Percentiles rank a stretch among this genome's conserved stretches.
These are phyloP conservation scores for Sedum album DNA, from an alignment of 164 flowering plant species.

Conservation along the genomic window DNA sequence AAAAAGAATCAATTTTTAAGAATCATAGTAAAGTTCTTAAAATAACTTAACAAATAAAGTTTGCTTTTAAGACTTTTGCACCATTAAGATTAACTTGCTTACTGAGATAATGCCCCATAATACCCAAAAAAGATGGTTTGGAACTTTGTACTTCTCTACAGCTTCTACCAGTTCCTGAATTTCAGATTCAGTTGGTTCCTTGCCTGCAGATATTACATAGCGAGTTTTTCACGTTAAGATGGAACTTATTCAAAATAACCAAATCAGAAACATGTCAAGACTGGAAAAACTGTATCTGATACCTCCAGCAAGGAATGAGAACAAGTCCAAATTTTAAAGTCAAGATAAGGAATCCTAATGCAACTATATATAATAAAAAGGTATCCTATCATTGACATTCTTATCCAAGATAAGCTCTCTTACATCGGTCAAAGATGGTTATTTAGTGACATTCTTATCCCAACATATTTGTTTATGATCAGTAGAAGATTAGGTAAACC, in stretches of 20 bases:
- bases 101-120: conserved; percentile 91
- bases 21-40: neutral
- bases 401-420: neutral
- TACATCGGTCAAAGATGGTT: neutral
- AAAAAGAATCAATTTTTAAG: neutral
- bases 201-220: conserved; percentile 19
- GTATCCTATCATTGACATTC: neutral
- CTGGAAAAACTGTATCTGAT: neutral
- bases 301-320: neutral
- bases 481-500: neutral
- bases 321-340: neutral
- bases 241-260: neutral
- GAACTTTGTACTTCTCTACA: conserved; percentile 57
- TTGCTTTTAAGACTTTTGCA: neutral
- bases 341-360: neutral
- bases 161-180: conserved; percentile 40
- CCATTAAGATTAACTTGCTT: conserved; percentile 4
- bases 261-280: neutral
- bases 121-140: conserved; percentile 78
- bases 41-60: neutral
- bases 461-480: neutral
- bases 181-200: conserved; percentile 30
- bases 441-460: neutral
- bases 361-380: neutral
- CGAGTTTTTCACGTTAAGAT: neutral